phyloP scores from a whole-genome alignment of 768 basidiomycete species.

The Sporobolomyces phaffii region DNA sequence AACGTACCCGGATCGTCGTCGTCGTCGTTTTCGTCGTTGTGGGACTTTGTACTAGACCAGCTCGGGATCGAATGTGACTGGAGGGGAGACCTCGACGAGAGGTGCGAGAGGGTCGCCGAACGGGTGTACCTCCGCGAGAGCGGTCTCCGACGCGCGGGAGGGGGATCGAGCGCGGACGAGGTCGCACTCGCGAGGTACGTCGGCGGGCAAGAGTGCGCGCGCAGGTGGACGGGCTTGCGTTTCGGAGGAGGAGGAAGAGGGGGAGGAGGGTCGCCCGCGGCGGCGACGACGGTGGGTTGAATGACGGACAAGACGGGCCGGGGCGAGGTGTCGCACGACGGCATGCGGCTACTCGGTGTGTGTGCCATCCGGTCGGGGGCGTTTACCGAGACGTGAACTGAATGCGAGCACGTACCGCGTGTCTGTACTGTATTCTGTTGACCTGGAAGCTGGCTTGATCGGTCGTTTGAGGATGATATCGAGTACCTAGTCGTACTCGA shows the following conservation, averaged over 20 bases:
- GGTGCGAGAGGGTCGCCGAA: background rate
- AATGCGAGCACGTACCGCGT: background rate
- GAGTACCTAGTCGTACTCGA: background rate
- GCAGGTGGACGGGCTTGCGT: background rate
- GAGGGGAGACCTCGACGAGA: background rate
- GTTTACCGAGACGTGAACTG: no score
- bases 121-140: conserved; percentile 18
- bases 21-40: no score
- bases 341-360: background rate
- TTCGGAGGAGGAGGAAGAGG: background rate
- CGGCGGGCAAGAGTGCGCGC: background rate
- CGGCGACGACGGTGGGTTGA: background rate
- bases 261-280: background rate
- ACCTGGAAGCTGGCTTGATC: background rate
- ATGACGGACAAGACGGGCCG: background rate
- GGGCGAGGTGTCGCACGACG: background rate
- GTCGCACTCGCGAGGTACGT: background rate
- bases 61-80: conserved; percentile 3
- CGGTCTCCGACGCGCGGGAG: background rate
- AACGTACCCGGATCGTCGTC: background rate
- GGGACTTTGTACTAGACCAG: background rate
- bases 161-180: background rate
- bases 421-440: no score
- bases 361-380: background rate
- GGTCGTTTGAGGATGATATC: background rate